Conservation (phyloP, 2,329 filamentous ascomycete species). For the Parasarocladium wereldwijsianum region DNA sequence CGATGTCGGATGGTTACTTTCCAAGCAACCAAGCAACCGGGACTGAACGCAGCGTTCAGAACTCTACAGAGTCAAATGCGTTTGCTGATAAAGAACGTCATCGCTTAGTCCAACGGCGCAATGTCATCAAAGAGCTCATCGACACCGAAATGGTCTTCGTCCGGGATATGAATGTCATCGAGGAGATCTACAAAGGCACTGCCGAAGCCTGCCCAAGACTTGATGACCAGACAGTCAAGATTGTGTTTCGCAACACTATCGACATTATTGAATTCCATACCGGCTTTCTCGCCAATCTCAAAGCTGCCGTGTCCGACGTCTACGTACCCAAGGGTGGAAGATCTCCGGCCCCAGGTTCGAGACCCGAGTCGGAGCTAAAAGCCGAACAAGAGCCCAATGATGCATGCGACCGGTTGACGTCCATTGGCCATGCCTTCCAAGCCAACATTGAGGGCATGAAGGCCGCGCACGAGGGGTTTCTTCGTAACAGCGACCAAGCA, state of each 20-base stretch:
- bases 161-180: conserved; percentile 90
- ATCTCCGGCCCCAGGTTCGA: conserved; percentile 14
- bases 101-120: conserved; percentile 63
- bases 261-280: conserved; percentile 82
- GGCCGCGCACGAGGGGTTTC: conserved; percentile 42
- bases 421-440: conserved; percentile 38
- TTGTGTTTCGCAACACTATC: conserved; percentile 85
- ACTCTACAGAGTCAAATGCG: conserved; percentile 1
- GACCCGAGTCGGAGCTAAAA: neutral
- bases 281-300: conserved; percentile 63
- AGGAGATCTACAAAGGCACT: conserved; percentile 95
- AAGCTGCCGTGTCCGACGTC: conserved; percentile 63
- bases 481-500: conserved; percentile 48
- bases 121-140: conserved; percentile 81
- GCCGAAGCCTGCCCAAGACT: conserved; percentile 69
- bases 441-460: conserved; percentile 47
- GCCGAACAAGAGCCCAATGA: conserved; percentile 29
- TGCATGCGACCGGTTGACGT: conserved; percentile 34
- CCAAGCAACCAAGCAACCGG: conserved; percentile 7
- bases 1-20: conserved; percentile 24
- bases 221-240: conserved; percentile 69
- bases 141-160: conserved; percentile 88
- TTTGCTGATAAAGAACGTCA: conserved; percentile 42
- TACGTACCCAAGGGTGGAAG: conserved; percentile 50
- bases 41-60: neutral